Percentiles rank a stretch among this genome's conserved stretches.
Evolutionary conservation across 352 stramenopile species (phyloP).

Genomic region (Thraustotheca clavata): DNA sequence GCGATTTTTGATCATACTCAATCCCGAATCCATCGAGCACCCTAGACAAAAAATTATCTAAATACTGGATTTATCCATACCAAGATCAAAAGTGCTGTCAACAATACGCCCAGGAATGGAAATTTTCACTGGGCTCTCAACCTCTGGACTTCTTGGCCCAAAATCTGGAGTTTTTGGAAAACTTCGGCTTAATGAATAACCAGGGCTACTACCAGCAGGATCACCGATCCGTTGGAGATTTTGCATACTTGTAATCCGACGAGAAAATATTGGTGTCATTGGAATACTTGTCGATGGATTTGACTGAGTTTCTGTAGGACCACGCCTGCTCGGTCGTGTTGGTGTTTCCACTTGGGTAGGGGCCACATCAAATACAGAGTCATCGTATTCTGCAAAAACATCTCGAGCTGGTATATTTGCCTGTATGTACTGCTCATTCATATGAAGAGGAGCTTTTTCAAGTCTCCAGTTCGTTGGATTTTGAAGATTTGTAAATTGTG

Average conservation of each 20-base stretch:
- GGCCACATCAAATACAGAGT: constrained; percentile 38
- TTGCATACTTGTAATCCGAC: constrained; percentile 18
- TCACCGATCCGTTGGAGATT: constrained; percentile 6
- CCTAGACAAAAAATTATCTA: no score
- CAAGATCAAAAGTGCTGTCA: neutral
- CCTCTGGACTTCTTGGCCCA: neutral
- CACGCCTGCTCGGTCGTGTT: neutral
- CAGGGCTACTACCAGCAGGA: neutral
- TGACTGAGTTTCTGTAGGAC: neutral
- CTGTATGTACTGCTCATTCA: constrained; percentile 9
- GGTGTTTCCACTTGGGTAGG: neutral
- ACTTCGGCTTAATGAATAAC: neutral
- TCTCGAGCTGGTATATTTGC: constrained; percentile 19
- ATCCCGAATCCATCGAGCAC: constrained; percentile 9
- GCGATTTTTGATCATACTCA: neutral
- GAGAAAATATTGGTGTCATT: neutral
- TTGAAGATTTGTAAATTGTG: neutral
- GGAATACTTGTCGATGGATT: neutral
- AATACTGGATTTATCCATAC: neutral
- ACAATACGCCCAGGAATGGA: neutral
- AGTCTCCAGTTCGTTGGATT: neutral
- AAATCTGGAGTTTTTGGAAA: constrained; percentile 1
- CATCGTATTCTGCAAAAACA: constrained; percentile 54
- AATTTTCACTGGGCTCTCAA: neutral
- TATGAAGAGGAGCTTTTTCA: neutral